Evolutionary conservation across 768 basidiomycete species (phyloP), one percentile per base, ranked within the genome.

Genomic region (Lactarius pseudohatsudake): DNA sequence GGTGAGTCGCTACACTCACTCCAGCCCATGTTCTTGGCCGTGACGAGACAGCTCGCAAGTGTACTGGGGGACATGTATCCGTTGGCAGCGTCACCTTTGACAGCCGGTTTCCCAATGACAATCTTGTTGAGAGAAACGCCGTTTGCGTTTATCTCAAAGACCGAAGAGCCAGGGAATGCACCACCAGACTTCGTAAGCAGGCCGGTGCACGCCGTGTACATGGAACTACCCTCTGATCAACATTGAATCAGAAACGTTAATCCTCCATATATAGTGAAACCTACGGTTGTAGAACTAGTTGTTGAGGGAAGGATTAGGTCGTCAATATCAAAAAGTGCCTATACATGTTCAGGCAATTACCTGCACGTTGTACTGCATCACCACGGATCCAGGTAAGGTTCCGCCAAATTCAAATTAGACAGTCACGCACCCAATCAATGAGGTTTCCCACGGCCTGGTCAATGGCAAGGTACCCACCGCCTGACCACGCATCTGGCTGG

Each of bases 61-160:
- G 81, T 82, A 1, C 78, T 72, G 2, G 87, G 79, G 38, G 76
- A 78, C 68, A 92, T 86, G 75, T 82, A 91, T 10, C 87, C 81
- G 36, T 77, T 82, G 50, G 53, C 74, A 2, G 84, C 81, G 16
- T 81, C 81, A 6, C 71, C 71, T 0, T 79, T 63, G 54, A 66
- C 74, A 1, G 84, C 86, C 1, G 89, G 90, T 75, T 92, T 92
- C 4, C 89, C 90, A 71, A 92, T 89, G 67, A 91, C 85, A 59
- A 91, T 79, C 76, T 92, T 91, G 73, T 82, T 74, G 55, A 85
- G 72, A 1, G 80, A 73, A 10, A 91, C 82, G 26, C 87, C 88
- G 65, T 76, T 82, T 1, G 80, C 80, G 57, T 83, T 82, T 61
- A 85, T 83, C 69, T 84, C 77, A 73, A 85, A 81, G 40, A 85